Percentiles rank a stretch among this genome's conserved stretches.
phyloP scores from a whole-genome alignment of 257 asterid genomes.

The Verbena officinalis region DNA sequence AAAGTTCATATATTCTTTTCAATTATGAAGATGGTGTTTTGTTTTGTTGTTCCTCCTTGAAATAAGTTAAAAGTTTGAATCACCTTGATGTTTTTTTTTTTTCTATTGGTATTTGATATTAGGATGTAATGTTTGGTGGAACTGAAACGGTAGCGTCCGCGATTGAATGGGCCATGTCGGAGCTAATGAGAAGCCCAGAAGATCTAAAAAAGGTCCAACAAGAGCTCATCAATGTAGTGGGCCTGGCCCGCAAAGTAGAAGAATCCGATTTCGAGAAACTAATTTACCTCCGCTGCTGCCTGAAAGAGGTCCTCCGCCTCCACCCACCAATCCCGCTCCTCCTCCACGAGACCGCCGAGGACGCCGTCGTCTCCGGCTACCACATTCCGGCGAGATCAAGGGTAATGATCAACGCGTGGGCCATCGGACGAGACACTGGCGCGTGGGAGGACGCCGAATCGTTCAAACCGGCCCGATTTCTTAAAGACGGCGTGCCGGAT shows the following conservation, averaged over 20 bases:
- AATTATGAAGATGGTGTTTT: too few relatives aligned
- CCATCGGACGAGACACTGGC: slow-evolving; percentile 69
- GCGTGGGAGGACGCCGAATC: slow-evolving; percentile 74
- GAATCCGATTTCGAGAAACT: slow-evolving; percentile 77
- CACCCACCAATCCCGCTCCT: slow-evolving; percentile 95
- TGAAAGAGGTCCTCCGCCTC: slow-evolving; percentile 81
- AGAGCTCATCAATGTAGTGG: slow-evolving; percentile 67
- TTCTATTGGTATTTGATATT: background rate
- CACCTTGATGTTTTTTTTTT: too few relatives aligned
- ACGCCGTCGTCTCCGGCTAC: slow-evolving; percentile 64
- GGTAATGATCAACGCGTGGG: slow-evolving; percentile 83
- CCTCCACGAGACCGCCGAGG: slow-evolving; percentile 81
- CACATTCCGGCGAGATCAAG: slow-evolving; percentile 63
- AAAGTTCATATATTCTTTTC: too few relatives aligned
- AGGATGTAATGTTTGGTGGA: slow-evolving; percentile 97
- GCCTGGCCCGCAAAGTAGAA: slow-evolving; percentile 66
- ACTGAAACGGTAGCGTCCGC: slow-evolving; percentile 94
- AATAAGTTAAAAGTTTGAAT: too few relatives aligned
- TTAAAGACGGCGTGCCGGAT: slow-evolving; percentile 55
- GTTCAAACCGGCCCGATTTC: slow-evolving; percentile 63
- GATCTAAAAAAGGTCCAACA: slow-evolving; percentile 73
- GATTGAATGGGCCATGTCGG: slow-evolving; percentile 91
- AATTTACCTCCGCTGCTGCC: slow-evolving; percentile 56
- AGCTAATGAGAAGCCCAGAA: slow-evolving; percentile 72
- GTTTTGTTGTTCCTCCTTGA: too few relatives aligned